Conservation (phyloP, 1,139 yeast genomes). For the Nakaseomyces glabratus region DNA sequence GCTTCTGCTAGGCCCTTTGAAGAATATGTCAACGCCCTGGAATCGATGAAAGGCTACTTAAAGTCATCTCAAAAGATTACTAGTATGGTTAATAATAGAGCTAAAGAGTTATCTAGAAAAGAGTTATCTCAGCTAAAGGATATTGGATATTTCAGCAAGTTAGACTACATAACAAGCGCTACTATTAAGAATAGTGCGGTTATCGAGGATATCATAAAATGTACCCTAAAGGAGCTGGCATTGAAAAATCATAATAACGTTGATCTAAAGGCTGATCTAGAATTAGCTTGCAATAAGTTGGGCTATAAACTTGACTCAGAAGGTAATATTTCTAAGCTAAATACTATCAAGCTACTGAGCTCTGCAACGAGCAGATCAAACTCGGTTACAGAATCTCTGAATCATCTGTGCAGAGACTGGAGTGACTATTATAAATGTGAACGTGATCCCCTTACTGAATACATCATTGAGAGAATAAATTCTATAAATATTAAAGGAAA, state of each 20-base stretch:
- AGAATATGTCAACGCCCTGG: conserved; percentile 15
- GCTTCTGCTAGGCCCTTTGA: conserved; percentile 9
- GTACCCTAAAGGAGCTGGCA: conserved; percentile 36
- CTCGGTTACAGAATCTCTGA: conserved; percentile 59
- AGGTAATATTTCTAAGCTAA: conserved; percentile 6
- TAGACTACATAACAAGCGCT: conserved; percentile 39
- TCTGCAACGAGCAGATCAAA: conserved; percentile 25
- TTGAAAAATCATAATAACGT: conserved; percentile 15
- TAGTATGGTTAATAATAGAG: conserved; percentile 16
- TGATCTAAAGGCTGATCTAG: conserved; percentile 33
- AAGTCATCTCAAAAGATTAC: conserved; percentile 18
- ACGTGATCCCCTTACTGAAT: conserved; percentile 44
- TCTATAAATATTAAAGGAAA: conserved; percentile 26
- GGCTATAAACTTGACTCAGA: conserved; percentile 14
- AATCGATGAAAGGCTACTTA: conserved; percentile 18
- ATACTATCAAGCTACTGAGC: conserved; percentile 6
- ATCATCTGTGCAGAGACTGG: conserved; percentile 77
- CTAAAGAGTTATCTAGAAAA: conserved; percentile 12
- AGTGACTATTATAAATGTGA: conserved; percentile 39
- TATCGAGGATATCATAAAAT: conserved; percentile 38
- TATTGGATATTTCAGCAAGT: conserved; percentile 48
- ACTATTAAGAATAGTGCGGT: conserved; percentile 40
- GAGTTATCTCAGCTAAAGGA: conserved; percentile 30
- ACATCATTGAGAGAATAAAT: conserved; percentile 33
- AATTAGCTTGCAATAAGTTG: conserved; percentile 14